Percentiles rank a stretch among this genome's conserved stretches.
phyloP scores from a whole-genome alignment of 1,139 yeast species.

The Yamadazyma pseudoaaseri region DNA sequence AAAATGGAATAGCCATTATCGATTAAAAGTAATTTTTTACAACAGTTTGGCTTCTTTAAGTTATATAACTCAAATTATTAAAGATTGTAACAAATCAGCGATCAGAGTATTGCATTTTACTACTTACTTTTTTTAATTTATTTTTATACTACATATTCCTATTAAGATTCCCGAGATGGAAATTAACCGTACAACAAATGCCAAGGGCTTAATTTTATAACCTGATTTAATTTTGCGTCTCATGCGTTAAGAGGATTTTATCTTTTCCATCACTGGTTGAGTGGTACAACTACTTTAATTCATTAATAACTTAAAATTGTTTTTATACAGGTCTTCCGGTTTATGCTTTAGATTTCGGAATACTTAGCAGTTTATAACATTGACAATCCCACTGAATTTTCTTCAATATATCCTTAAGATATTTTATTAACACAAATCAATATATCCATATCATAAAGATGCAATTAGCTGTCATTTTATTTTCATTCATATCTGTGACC shows the following conservation, averaged over 20 bases:
- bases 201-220: conserved; percentile 2
- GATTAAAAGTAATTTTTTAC: not conserved
- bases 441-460: no score
- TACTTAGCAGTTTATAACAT: no score
- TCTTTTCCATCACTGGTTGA: conserved; percentile 6
- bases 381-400: not conserved
- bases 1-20: conserved; percentile 18
- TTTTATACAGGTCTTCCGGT: no score
- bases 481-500: conserved; percentile 3
- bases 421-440: no score
- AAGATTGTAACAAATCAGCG: conserved; percentile 1
- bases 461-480: conserved; percentile 3
- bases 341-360: no score
- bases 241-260: conserved; percentile 5
- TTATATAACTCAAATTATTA: no score
- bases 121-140: no score
- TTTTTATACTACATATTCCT: not conserved
- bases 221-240: conserved; percentile 4
- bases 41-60: no score
- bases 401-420: not conserved
- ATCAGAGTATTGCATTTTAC: no score
- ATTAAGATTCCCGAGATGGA: conserved; percentile 1
- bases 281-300: no score
- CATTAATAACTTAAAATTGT: no score
- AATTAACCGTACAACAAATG: not conserved